Evolutionary conservation across 345 rosid species (phyloP).

Genomic region (Murraya paniculata): DNA sequence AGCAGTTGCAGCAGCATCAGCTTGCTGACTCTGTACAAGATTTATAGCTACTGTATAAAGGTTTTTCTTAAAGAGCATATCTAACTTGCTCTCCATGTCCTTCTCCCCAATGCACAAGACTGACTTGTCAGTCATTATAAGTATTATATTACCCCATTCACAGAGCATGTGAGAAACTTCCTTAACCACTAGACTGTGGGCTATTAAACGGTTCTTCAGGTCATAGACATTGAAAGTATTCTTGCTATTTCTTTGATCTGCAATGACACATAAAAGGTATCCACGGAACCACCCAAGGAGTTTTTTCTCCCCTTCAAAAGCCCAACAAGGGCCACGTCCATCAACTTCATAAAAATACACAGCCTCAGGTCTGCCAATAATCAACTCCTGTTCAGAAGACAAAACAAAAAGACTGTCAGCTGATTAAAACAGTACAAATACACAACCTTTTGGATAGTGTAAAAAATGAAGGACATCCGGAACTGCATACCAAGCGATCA

Average conservation of each 20-base stretch:
- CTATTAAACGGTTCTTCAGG: slow-evolving; percentile 86
- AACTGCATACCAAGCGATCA: slow-evolving; percentile 71
- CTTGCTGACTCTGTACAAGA: slow-evolving; percentile 98
- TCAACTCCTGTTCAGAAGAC: slow-evolving; percentile 61
- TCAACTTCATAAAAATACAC: slow-evolving; percentile 94
- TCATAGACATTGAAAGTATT: slow-evolving; percentile 84
- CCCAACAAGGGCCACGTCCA: slow-evolving; percentile 99
- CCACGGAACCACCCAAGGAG: slow-evolving; percentile 96
- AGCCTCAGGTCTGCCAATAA: slow-evolving; percentile 94
- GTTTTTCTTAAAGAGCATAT: slow-evolving; percentile 97
- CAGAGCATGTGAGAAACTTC: slow-evolving; percentile 92
- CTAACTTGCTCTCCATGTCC: slow-evolving; percentile 99
- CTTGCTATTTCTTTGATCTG: slow-evolving; percentile 74
- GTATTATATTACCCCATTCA: slow-evolving; percentile 94
- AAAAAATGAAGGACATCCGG: slow-evolving; percentile 1
- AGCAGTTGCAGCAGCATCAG: slow-evolving; percentile 98
- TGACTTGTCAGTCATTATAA: slow-evolving; percentile 66
- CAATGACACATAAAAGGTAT: slow-evolving; percentile 82
- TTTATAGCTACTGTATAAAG: slow-evolving; percentile 89
- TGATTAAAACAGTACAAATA: slow-evolving; percentile 4
- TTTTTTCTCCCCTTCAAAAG: slow-evolving; percentile 96
- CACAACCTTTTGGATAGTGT: background rate
- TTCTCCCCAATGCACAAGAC: slow-evolving; percentile 86
- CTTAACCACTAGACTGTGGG: slow-evolving; percentile 76
- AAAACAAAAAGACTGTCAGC: slow-evolving; percentile 11